Evolutionary conservation across 2,329 filamentous ascomycete species (phyloP), one percentile per base, ranked within the genome.

Genomic region (Aspergillus terreus): DNA sequence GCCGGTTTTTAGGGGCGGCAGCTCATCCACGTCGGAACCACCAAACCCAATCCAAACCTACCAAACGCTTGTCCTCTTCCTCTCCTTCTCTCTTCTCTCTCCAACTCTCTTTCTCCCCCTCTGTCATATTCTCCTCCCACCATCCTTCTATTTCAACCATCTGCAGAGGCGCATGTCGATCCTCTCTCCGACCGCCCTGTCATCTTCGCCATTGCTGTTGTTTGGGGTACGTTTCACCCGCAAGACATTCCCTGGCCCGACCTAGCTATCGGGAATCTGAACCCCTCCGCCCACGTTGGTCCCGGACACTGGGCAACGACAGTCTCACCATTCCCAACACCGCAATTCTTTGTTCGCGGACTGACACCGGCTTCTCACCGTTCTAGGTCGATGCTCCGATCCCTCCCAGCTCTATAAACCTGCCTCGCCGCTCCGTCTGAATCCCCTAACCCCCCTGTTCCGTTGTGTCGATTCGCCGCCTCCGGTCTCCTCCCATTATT

Each of bases 281-380:
- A 49, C 56, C 56, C 54, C 56, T 58, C 56, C 56, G 50, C 56
- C 56, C 56, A 55, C 56, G 55, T 55, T 54, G 47, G 46, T 46
- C 42, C 47, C 44, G 46, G 49, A 48, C 35, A 41, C 35, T 46
- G 51, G 48, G 50, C 46, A 17, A 36, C 50, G 46, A 51, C 52
- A 49, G 30, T 56, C 47, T 43, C 23, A 47, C 53, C 44, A 25
- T 27, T 40, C 36, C 47, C 25, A 49, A 43, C 51, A 21, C 36
- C 12, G 30, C 35, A 27, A 54, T 49, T 49, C 47, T 53, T 58
- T 53, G 51, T 49, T 48, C 23, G 25, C 42, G 27, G 45, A 35
- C 53, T 59, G 52, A 54, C 50, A 46, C 47, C 41, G 54, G 49
- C 52, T 47, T 44, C 49, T 30, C 43, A 12, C 12, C 10, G 36